These are phyloP conservation scores for Amaranthus tricolor DNA, from an alignment of 179 eudicot species.

Conservation along the genomic window DNA sequence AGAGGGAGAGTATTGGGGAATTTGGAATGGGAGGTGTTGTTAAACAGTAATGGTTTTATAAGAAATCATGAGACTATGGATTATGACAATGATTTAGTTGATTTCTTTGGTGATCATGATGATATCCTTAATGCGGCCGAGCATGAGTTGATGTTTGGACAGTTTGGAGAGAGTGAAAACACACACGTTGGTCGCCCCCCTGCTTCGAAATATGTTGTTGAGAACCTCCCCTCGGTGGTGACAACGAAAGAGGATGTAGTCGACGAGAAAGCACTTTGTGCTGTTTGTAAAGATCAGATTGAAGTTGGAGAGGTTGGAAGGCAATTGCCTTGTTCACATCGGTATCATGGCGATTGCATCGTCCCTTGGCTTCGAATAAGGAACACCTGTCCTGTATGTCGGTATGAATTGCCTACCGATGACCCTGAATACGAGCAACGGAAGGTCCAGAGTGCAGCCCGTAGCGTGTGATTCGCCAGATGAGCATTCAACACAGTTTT, in stretches of 20 bases:
- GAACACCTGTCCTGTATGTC: constrained; percentile 91
- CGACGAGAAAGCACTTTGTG: constrained; percentile 55
- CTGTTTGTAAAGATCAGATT: constrained; percentile 82
- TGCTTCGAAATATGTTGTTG: constrained; percentile 61
- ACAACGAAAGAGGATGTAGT: constrained; percentile 46
- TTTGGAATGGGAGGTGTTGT: constrained; percentile 52
- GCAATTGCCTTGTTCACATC: constrained; percentile 74
- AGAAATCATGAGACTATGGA: constrained; percentile 17
- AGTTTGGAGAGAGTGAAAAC: constrained; percentile 51
- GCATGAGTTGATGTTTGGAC: constrained; percentile 61
- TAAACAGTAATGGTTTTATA: constrained; percentile 35
- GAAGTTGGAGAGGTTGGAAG: constrained; percentile 52
- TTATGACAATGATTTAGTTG: constrained; percentile 17
- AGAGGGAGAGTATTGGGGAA: constrained; percentile 27
- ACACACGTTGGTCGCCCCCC: constrained; percentile 68
- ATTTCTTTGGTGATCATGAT: constrained; percentile 35
- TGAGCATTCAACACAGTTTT: constrained; percentile 10
- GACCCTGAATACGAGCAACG: constrained; percentile 75
- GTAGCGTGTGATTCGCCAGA: constrained; percentile 15
- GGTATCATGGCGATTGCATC: constrained; percentile 82
- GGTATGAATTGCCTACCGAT: constrained; percentile 90
- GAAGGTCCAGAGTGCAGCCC: constrained; percentile 41
- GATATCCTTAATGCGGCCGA: constrained; percentile 39
- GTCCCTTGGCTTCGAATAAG: constrained; percentile 81
- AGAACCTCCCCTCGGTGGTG: constrained; percentile 51